A percentile compares a stretch with the other conserved stretches of the same genome.
These are phyloP conservation scores for Cadophora sp. DNA, from an alignment of 2,329 filamentous ascomycete species.

Conservation along the genomic window DNA sequence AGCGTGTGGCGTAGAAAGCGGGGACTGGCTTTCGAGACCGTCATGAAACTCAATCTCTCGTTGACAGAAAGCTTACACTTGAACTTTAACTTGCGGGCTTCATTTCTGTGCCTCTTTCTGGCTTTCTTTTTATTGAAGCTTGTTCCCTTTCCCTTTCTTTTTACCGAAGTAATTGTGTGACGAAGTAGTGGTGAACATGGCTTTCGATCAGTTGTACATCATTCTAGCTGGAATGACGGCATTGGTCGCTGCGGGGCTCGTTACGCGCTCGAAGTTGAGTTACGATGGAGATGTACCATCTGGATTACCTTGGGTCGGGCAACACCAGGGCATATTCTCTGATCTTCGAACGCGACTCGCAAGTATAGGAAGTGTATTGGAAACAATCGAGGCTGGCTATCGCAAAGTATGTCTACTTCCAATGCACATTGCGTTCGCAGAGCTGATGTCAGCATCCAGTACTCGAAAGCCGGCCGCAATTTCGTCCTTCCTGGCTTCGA, in stretches of 20 bases:
- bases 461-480: constrained; percentile 48
- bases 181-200: neutral
- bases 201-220: constrained; percentile 19
- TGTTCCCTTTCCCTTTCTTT: no score
- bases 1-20: neutral
- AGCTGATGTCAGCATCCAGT: constrained; percentile 41
- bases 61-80: no score
- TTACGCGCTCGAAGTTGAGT: constrained; percentile 17
- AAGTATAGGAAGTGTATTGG: constrained; percentile 23
- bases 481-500: constrained; percentile 50
- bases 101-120: neutral
- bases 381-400: constrained; percentile 28
- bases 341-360: constrained; percentile 25
- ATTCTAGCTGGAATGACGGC: constrained; percentile 18
- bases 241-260: constrained; percentile 18
- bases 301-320: constrained; percentile 25
- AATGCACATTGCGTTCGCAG: neutral
- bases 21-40: neutral
- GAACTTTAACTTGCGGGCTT: neutral
- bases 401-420: constrained; percentile 15
- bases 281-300: constrained; percentile 11
- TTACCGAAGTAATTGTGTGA: neutral
- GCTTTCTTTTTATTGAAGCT: neutral
- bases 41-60: neutral
- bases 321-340: constrained; percentile 23